A percentile compares a stretch with the other conserved stretches of the same genome.
phyloP scores from a whole-genome alignment of 495 filamentous ascomycete species.

The Podospora didyma region DNA sequence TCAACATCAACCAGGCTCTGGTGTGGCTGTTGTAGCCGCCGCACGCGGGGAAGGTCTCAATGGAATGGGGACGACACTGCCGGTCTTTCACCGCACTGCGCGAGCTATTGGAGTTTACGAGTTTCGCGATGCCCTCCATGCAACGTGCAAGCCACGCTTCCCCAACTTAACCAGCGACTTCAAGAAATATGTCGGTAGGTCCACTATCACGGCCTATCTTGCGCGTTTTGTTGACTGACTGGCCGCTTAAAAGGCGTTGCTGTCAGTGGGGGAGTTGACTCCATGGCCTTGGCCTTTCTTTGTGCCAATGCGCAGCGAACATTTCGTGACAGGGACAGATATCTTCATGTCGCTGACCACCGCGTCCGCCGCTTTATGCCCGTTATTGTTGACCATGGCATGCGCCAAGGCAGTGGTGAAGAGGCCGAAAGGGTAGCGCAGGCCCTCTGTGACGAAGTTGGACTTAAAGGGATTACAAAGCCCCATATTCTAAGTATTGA shows the following conservation, averaged over 20 bases:
- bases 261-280: constrained; percentile 90
- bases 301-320: constrained; percentile 40
- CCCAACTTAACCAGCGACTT: constrained; percentile 14
- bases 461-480: constrained; percentile 23
- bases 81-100: constrained; percentile 36
- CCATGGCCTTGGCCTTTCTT: constrained; percentile 87
- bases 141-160: constrained; percentile 46
- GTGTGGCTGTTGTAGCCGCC: too few relatives aligned
- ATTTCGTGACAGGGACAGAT: constrained; percentile 2
- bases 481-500: constrained; percentile 22
- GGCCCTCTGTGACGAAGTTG: constrained; percentile 40
- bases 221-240: background rate
- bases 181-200: constrained; percentile 33
- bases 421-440: constrained; percentile 62
- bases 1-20: too few relatives aligned
- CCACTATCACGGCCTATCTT: background rate
- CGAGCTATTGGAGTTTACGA: constrained; percentile 47
- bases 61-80: constrained; percentile 43
- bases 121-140: constrained; percentile 50
- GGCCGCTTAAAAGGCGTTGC: constrained; percentile 59
- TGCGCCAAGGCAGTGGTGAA: constrained; percentile 59
- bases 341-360: constrained; percentile 33
- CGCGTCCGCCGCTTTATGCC: constrained; percentile 47
- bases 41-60: constrained; percentile 12
- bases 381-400: constrained; percentile 76